Base-by-base conservation (phyloP, 140 eudicot genomes). In the Flaveria floridana region DNA sequence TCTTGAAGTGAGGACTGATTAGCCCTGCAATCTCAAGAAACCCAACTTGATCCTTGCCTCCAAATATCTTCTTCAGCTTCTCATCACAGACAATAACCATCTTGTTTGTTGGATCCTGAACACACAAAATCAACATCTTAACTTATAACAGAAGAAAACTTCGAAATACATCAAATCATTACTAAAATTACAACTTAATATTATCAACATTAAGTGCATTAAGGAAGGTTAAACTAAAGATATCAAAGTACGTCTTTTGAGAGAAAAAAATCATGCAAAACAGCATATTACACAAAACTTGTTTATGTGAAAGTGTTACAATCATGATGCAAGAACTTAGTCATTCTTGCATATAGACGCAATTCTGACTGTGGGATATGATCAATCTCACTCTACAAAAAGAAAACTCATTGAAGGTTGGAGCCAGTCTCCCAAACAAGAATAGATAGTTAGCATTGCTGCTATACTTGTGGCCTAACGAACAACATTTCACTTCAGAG, bases 11-110 rank as follows among this genome's bases (percentile, higher is more conserved):
- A 15, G 94, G 95, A 72, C 84, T 87, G 23, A 91, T 82, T 69
- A 91, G 79, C 13, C 96, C 91, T 20, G 96, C 94, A 79, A 92
- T 85, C 87, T 92, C 97, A 19, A 92, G 96, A 73, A 92, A 92
- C 70, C 96, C 95, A 28, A 92, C 97, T 14, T 83, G 89, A 9
- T 87, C 96, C 86, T 63, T 26, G 2, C 30, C 90, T 39, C 83
- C 89, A 64, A 92, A 87, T 26, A 92, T 85, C 56, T 42, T 82
- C 91, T 92, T 92, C 85, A 92, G 88, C 82, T 89, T 87, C 79
- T 92, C 97, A 70, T 92, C 97, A 41, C 97, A 92, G 39, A 87
- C 68, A 10, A 89, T 88, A 18, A 91, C 81, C 86, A 86, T 83
- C 85, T 91, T 88, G 86, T 88, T 80, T 39, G 80, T 70, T 51